Conservation (phyloP, 495 filamentous ascomycete genomes). For the Physcia stellaris region DNA sequence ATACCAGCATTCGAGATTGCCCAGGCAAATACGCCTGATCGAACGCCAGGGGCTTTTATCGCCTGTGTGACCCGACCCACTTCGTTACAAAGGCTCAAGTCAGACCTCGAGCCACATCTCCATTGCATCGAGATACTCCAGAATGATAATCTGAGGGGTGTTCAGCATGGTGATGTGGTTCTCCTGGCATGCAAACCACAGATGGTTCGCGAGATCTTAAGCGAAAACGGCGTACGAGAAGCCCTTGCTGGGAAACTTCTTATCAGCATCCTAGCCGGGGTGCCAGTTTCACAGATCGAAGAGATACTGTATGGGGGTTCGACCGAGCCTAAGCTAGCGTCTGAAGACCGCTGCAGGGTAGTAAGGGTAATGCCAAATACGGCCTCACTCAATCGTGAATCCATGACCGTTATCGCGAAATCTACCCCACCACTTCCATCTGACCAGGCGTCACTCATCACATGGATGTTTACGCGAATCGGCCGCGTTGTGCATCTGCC, state of each 20-base stretch:
- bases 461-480: conserved; percentile 60
- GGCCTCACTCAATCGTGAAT: conserved; percentile 49
- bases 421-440: conserved; percentile 41
- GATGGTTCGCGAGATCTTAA: conserved; percentile 50
- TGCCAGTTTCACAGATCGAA: conserved; percentile 50
- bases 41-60: conserved; percentile 58
- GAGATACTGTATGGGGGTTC: conserved; percentile 35
- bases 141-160: conserved; percentile 46
- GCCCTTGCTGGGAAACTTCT: conserved; percentile 67
- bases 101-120: conserved; percentile 29
- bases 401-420: conserved; percentile 65
- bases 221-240: conserved; percentile 47
- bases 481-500: conserved; percentile 53
- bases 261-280: conserved; percentile 76
- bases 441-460: conserved; percentile 35
- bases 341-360: conserved; percentile 32
- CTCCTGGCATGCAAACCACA: conserved; percentile 70
- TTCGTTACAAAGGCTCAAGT: conserved; percentile 47
- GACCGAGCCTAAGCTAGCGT: not conserved
- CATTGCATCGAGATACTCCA: conserved; percentile 23
- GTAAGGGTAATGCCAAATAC: conserved; percentile 77
- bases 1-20: conserved; percentile 24
- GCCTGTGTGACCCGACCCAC: conserved; percentile 55
- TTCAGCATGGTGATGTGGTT: conserved; percentile 46
- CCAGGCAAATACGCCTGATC: conserved; percentile 32